Evolutionary conservation across 306 rosid species (phyloP).

Genomic region (Cicer cuneatum): DNA sequence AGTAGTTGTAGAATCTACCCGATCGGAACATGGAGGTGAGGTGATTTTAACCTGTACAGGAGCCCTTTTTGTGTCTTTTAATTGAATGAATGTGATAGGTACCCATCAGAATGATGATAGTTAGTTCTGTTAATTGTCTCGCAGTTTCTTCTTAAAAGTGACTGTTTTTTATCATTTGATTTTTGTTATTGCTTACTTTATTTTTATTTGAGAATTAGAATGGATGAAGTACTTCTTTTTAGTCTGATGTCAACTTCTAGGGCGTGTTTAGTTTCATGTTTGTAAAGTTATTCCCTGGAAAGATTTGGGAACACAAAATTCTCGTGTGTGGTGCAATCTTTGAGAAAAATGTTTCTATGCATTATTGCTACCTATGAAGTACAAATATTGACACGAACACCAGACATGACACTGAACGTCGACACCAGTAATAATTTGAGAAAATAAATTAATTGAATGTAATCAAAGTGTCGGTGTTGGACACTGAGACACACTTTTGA

Average conservation of each 20-base stretch:
- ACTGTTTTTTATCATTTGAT: not conserved
- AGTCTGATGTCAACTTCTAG: not conserved
- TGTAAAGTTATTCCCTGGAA: not conserved
- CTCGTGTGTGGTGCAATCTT: not conserved
- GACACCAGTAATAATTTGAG: no score
- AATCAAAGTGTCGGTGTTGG: no score
- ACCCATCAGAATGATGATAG: not conserved
- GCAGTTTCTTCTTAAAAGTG: constrained; percentile 13
- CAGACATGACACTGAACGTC: no score
- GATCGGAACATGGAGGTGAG: constrained; percentile 82
- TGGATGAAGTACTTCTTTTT: constrained; percentile 12
- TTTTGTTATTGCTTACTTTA: constrained; percentile 12
- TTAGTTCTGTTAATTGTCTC: constrained; percentile 21
- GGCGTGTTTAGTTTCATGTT: constrained; percentile 1
- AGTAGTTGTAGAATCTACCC: constrained; percentile 80
- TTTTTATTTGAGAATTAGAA: constrained; percentile 32
- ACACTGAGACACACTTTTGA: no score
- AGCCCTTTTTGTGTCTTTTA: constrained; percentile 17
- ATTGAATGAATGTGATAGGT: not conserved
- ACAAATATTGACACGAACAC: no score
- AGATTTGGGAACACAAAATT: not conserved
- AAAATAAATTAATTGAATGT: no score
- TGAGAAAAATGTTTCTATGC: not conserved
- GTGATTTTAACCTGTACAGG: constrained; percentile 31
- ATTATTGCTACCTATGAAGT: not conserved